Conservation (phyloP, 257 asterid species). For the Petrea volubilis region DNA sequence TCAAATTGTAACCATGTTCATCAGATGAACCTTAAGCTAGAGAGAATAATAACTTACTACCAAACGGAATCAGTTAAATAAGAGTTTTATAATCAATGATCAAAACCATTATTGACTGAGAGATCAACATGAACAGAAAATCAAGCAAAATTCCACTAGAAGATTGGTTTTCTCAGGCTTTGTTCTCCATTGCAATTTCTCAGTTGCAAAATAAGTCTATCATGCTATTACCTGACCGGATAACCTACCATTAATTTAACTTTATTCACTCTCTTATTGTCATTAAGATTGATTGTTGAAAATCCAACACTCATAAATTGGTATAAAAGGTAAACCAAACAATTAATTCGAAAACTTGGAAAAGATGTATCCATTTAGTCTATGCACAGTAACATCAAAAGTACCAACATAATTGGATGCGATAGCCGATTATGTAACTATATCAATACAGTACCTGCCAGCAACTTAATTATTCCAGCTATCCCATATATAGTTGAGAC, state of each 20-base stretch:
- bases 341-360: too few relatives aligned
- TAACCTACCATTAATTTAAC: too few relatives aligned
- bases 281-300: too few relatives aligned
- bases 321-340: too few relatives aligned
- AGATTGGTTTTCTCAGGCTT: background rate
- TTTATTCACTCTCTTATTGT: too few relatives aligned
- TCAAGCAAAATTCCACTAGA: background rate
- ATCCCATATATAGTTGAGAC: background rate
- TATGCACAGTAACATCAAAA: too few relatives aligned
- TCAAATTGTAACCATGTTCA: background rate
- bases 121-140: background rate
- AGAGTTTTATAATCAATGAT: too few relatives aligned
- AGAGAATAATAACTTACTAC: background rate
- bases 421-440: background rate
- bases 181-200: background rate
- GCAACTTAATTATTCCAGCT: background rate
- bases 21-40: background rate
- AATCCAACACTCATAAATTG: too few relatives aligned
- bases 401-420: background rate
- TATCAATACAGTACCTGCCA: background rate
- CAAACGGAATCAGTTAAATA: background rate
- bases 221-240: too few relatives aligned
- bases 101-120: background rate
- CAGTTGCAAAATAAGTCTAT: background rate
- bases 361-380: too few relatives aligned